These are phyloP conservation scores for Teratosphaeria epicoccoides DNA, from an alignment of 2,329 filamentous ascomycete species.

Conservation along the genomic window DNA sequence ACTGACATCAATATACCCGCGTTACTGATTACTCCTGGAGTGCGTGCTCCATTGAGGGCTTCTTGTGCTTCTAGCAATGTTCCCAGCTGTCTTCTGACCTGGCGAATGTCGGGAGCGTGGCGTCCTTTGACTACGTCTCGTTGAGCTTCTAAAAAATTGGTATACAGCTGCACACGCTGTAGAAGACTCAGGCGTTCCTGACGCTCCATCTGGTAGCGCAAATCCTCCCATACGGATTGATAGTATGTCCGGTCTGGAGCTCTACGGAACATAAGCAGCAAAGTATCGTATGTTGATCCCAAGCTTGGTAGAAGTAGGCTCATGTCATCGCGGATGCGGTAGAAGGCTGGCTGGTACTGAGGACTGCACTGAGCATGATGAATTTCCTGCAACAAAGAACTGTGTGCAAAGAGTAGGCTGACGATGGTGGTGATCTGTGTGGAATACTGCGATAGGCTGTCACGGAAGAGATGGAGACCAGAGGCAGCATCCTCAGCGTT, in stretches of 20 bases:
- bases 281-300: constrained; percentile 41
- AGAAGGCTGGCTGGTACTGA: constrained; percentile 29
- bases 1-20: constrained; percentile 2
- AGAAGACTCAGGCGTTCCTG: constrained; percentile 38
- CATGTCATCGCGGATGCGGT: constrained; percentile 37
- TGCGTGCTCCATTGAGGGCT: neutral
- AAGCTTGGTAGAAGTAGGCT: constrained; percentile 40
- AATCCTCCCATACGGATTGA: constrained; percentile 41
- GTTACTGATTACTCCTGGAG: neutral
- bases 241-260: constrained; percentile 29
- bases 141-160: constrained; percentile 36
- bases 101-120: neutral
- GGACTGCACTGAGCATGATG: constrained; percentile 34
- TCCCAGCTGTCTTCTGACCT: constrained; percentile 1
- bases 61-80: constrained; percentile 4
- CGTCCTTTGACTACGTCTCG: constrained; percentile 11
- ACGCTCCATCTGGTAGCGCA: constrained; percentile 36
- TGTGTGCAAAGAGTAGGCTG: constrained; percentile 45
- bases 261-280: constrained; percentile 37
- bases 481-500: constrained; percentile 44
- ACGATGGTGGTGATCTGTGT: constrained; percentile 45
- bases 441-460: constrained; percentile 40
- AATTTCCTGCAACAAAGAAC: constrained; percentile 39
- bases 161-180: constrained; percentile 41
- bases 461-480: constrained; percentile 40